Conservation (phyloP, 2,329 filamentous ascomycete species). For the Trichoderma hamatum region DNA sequence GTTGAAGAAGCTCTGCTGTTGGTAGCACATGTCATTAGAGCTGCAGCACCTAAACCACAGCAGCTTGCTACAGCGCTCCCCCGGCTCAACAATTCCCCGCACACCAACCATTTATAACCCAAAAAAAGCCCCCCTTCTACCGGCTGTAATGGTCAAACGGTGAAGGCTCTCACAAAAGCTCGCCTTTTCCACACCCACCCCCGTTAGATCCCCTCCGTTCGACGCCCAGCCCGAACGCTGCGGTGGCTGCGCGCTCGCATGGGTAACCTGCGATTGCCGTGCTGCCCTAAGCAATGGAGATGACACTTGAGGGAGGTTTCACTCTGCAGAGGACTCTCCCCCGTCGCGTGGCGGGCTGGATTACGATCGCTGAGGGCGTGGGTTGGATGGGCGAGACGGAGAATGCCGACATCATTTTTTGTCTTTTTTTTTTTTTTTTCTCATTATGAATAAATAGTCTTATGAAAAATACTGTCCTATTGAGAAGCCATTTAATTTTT, state of each 20-base stretch:
- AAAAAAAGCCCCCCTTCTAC: conserved; percentile 15
- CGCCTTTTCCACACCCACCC: conserved; percentile 53
- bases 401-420: conserved; percentile 53
- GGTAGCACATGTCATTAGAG: background rate
- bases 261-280: conserved; percentile 65
- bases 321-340: conserved; percentile 73
- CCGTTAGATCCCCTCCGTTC: conserved; percentile 57
- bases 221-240: conserved; percentile 70
- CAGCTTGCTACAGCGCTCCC: background rate
- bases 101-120: conserved; percentile 31
- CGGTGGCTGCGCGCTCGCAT: conserved; percentile 67
- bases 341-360: conserved; percentile 72
- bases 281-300: conserved; percentile 68
- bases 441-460: background rate
- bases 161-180: conserved; percentile 61
- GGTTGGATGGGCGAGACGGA: conserved; percentile 59
- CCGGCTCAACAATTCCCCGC: conserved; percentile 6
- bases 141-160: conserved; percentile 67
- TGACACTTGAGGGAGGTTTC: conserved; percentile 70
- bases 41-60: background rate
- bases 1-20: background rate
- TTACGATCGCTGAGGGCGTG: conserved; percentile 66
- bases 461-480: background rate
- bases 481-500: background rate
- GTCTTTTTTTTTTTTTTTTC: conserved; percentile 34